These are phyloP conservation scores for Amauroascus niger DNA, from an alignment of 2,329 filamentous ascomycete species.

Conservation along the genomic window DNA sequence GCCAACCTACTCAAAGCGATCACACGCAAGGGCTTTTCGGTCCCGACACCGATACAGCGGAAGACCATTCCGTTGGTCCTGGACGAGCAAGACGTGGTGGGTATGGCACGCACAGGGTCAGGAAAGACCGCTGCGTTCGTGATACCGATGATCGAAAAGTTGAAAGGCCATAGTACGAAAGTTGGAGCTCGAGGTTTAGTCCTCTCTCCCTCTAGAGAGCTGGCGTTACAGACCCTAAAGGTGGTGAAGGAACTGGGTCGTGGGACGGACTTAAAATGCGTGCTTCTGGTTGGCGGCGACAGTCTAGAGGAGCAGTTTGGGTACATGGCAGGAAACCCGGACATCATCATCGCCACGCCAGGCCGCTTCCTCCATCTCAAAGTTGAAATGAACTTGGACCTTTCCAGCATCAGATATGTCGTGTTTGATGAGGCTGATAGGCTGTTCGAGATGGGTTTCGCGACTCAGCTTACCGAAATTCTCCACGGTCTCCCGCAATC, in stretches of 20 bases:
- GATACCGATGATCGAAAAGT: slow-evolving; percentile 91
- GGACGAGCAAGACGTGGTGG: slow-evolving; percentile 89
- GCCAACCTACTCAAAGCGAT: slow-evolving; percentile 80
- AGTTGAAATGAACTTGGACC: slow-evolving; percentile 86
- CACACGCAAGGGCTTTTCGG: slow-evolving; percentile 83
- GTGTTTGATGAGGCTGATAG: slow-evolving; percentile 97
- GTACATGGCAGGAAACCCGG: slow-evolving; percentile 86
- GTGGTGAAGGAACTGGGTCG: slow-evolving; percentile 89
- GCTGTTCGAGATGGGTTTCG: slow-evolving; percentile 97
- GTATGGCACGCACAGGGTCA: slow-evolving; percentile 97
- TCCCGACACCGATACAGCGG: slow-evolving; percentile 93
- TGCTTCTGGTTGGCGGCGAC: slow-evolving; percentile 87
- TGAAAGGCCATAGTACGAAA: slow-evolving; percentile 77
- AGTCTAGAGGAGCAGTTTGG: slow-evolving; percentile 91
- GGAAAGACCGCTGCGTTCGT: slow-evolving; percentile 98
- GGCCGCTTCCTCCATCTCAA: slow-evolving; percentile 94
- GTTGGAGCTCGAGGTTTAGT: slow-evolving; percentile 81
- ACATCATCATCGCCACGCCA: slow-evolving; percentile 94
- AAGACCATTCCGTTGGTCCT: slow-evolving; percentile 91
- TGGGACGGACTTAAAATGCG: slow-evolving; percentile 84
- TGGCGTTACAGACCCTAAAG: slow-evolving; percentile 89
- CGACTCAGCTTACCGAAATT: slow-evolving; percentile 85
- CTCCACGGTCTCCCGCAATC: slow-evolving; percentile 73
- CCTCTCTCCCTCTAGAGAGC: slow-evolving; percentile 82
- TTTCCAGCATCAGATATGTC: slow-evolving; percentile 86